A percentile compares a stretch with the other conserved stretches of the same genome.
Evolutionary conservation across 2,329 filamentous ascomycete genomes (phyloP).

Genomic region (Neonectria faginata): DNA sequence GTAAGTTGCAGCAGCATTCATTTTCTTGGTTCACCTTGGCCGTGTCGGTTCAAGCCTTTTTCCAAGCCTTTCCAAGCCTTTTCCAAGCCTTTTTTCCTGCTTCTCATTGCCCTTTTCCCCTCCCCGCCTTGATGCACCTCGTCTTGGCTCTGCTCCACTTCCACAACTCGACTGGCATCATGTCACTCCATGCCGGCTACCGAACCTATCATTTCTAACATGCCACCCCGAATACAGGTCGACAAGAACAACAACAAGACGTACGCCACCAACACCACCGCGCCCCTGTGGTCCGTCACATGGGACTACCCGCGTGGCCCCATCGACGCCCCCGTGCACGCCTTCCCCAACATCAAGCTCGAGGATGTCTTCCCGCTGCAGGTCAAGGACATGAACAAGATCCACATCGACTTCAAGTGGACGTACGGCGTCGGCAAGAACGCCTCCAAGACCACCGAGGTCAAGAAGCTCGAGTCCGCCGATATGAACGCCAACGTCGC

Average conservation of each 20-base stretch:
- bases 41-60: neutral
- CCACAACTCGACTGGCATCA: conserved; percentile 2
- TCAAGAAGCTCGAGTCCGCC: conserved; percentile 48
- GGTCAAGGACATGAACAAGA: conserved; percentile 52
- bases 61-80: neutral
- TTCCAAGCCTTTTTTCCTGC: too few species aligned
- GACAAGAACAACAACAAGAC: conserved; percentile 63
- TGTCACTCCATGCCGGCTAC: conserved; percentile 16
- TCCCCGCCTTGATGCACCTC: neutral
- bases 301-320: conserved; percentile 62
- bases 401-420: conserved; percentile 63
- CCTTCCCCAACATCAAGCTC: conserved; percentile 65
- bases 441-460: conserved; percentile 51
- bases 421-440: conserved; percentile 60
- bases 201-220: conserved; percentile 8
- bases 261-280: conserved; percentile 59
- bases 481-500: conserved; percentile 66
- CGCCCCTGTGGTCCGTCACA: conserved; percentile 63
- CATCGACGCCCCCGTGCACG: conserved; percentile 61
- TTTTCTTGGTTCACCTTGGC: neutral
- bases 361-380: conserved; percentile 58
- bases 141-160: conserved; percentile 3
- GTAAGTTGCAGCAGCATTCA: conserved; percentile 54
- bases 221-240: conserved; percentile 50
- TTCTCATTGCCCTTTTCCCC: neutral